A percentile compares a stretch with the other conserved stretches of the same genome.
Conservation (phyloP, 305 asterid genomes). For the Plantago lanceolata region DNA sequence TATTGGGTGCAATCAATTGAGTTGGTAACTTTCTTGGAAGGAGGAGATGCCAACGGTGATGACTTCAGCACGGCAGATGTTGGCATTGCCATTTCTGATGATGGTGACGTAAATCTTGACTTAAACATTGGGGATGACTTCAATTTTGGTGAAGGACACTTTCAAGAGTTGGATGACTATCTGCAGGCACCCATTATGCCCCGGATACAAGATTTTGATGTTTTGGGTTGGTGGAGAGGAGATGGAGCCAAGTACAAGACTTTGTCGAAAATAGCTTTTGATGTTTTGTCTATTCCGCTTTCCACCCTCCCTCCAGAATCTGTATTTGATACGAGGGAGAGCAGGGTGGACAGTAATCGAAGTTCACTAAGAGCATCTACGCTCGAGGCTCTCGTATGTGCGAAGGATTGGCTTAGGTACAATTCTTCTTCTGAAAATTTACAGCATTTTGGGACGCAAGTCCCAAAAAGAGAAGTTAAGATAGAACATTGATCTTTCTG, state of each 20-base stretch:
- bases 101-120: too few species aligned
- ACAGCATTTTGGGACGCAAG: slow-evolving; percentile 18
- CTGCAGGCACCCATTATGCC: slow-evolving; percentile 58
- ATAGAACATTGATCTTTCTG: slow-evolving; percentile 29
- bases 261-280: slow-evolving; percentile 66
- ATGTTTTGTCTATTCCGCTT: slow-evolving; percentile 64
- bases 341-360: slow-evolving; percentile 39
- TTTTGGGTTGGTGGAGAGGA: slow-evolving; percentile 74
- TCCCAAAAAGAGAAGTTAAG: slow-evolving; percentile 27
- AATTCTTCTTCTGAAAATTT: slow-evolving; percentile 26
- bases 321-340: slow-evolving; percentile 48
- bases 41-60: slow-evolving; percentile 12
- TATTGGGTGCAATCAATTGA: slow-evolving; percentile 49
- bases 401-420: slow-evolving; percentile 72
- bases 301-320: slow-evolving; percentile 46
- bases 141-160: slow-evolving; percentile 34
- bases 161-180: slow-evolving; percentile 62
- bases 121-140: slow-evolving; percentile 51
- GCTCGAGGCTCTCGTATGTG: slow-evolving; percentile 61
- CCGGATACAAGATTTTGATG: slow-evolving; percentile 68
- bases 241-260: slow-evolving; percentile 53
- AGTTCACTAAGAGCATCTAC: slow-evolving; percentile 46
- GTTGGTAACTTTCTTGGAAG: slow-evolving; percentile 36
- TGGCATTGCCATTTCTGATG: slow-evolving; percentile 25
- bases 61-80: neutral